These are phyloP conservation scores for Salvia hispanica DNA, from an alignment of 257 asterid genomes.

Conservation along the genomic window DNA sequence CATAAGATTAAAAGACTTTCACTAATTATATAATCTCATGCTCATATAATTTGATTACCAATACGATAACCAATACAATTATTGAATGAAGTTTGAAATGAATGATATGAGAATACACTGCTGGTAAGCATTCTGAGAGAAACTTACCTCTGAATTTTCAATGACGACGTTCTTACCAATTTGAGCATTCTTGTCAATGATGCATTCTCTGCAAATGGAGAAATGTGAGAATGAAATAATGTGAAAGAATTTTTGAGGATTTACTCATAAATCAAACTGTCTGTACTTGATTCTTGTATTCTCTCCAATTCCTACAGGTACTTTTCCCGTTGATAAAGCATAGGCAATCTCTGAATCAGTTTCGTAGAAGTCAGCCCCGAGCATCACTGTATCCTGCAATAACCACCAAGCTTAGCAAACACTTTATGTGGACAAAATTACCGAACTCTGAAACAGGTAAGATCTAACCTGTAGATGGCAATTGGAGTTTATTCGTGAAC, in stretches of 20 bases:
- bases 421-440: slow-evolving; percentile 16
- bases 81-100: too few relatives aligned
- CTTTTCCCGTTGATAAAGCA: slow-evolving; percentile 76
- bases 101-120: too few relatives aligned
- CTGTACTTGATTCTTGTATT: slow-evolving; percentile 82
- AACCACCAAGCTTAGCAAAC: slow-evolving; percentile 17
- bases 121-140: slow-evolving; percentile 25
- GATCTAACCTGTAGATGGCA: slow-evolving; percentile 64
- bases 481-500: slow-evolving; percentile 85
- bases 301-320: slow-evolving; percentile 92
- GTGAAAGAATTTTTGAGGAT: slow-evolving; percentile 13
- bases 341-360: slow-evolving; percentile 74
- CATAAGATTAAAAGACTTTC: too few relatives aligned
- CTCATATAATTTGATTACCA: too few relatives aligned
- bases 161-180: slow-evolving; percentile 84
- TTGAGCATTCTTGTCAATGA: slow-evolving; percentile 92
- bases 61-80: too few relatives aligned
- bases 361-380: slow-evolving; percentile 93
- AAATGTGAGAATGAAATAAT: slow-evolving; percentile 20
- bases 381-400: slow-evolving; percentile 84
- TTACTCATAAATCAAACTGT: slow-evolving; percentile 21
- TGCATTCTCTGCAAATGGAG: slow-evolving; percentile 69
- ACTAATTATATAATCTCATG: too few relatives aligned
- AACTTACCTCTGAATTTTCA: slow-evolving; percentile 80
- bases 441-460: neutral